Evolutionary conservation across 169 alveolate species (phyloP).

Genomic region (Cryptosporidium muris): DNA sequence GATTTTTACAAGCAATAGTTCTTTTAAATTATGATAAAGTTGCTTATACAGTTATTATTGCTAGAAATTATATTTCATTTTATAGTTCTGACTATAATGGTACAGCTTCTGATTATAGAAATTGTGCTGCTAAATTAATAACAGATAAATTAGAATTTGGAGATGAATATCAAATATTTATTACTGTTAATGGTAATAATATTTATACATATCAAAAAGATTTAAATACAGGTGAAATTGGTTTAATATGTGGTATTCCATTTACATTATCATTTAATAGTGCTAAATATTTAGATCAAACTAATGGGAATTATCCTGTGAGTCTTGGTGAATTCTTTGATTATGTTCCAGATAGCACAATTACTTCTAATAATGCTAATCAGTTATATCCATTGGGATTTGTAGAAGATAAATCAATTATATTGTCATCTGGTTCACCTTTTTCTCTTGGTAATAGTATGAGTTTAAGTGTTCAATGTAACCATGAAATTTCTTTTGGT

Average conservation of each 20-base stretch:
- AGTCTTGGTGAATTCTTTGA: neutral
- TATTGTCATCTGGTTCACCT: constrained; percentile 59
- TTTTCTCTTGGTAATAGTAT: constrained; percentile 67
- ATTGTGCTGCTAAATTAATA: constrained; percentile 41
- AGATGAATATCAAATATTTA: neutral
- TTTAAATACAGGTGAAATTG: neutral
- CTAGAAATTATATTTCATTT: constrained; percentile 40
- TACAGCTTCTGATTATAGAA: constrained; percentile 36
- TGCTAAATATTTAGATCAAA: constrained; percentile 29
- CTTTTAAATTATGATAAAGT: constrained; percentile 20
- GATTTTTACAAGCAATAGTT: constrained; percentile 43
- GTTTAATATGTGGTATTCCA: constrained; percentile 43
- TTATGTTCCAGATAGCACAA: constrained; percentile 11
- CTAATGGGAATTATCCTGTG: neutral
- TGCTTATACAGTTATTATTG: constrained; percentile 36
- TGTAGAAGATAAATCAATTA: constrained; percentile 16
- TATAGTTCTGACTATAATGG: constrained; percentile 42
- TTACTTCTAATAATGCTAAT: constrained; percentile 11
- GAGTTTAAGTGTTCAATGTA: constrained; percentile 25
- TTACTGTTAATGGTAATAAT: no score
- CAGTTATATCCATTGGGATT: constrained; percentile 64
- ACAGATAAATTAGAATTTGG: constrained; percentile 40
- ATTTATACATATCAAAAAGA: no score
- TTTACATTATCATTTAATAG: constrained; percentile 32
- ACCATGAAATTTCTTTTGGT: constrained; percentile 24